phyloP scores from a whole-genome alignment of 371 early-diverging fungal species.

The Fennellomyces sp. region DNA sequence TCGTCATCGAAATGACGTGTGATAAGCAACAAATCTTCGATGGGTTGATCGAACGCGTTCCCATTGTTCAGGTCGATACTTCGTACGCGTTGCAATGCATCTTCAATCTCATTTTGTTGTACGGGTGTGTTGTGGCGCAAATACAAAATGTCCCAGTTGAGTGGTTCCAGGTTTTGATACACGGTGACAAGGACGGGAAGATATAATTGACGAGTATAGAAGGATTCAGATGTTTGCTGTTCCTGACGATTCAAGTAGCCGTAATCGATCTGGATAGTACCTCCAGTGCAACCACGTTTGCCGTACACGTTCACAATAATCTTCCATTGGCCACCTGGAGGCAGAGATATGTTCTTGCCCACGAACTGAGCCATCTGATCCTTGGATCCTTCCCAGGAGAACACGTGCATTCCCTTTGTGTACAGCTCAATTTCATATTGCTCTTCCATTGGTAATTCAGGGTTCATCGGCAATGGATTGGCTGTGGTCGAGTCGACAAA shows the following conservation, averaged over 20 bases:
- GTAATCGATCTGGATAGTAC: constrained; percentile 76
- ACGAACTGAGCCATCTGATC: constrained; percentile 21
- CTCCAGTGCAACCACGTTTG: constrained; percentile 75
- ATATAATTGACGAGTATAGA: constrained; percentile 73
- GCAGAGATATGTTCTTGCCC: constrained; percentile 51
- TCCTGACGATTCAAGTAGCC: constrained; percentile 53
- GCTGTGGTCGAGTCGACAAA: constrained; percentile 68
- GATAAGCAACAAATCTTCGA: constrained; percentile 19
- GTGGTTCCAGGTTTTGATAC: constrained; percentile 62
- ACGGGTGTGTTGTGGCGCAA: constrained; percentile 42
- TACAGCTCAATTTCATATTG: constrained; percentile 78
- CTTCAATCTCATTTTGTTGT: constrained; percentile 13
- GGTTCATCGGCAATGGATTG: constrained; percentile 39
- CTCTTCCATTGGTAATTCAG: constrained; percentile 68
- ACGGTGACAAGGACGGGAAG: constrained; percentile 77
- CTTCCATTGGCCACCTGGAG: constrained; percentile 59
- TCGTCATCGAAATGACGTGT: constrained; percentile 18
- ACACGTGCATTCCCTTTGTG: constrained; percentile 67
- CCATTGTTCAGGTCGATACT: not conserved
- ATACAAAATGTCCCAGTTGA: constrained; percentile 71
- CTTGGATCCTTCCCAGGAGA: constrained; percentile 61
- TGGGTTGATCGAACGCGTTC: constrained; percentile 9
- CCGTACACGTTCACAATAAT: constrained; percentile 77
- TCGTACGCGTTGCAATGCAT: constrained; percentile 20
- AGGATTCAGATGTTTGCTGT: constrained; percentile 28